Evolutionary conservation across 208 protist genomes (phyloP), one percentile per base, ranked within the genome.

Genomic region (Leishmania major): DNA sequence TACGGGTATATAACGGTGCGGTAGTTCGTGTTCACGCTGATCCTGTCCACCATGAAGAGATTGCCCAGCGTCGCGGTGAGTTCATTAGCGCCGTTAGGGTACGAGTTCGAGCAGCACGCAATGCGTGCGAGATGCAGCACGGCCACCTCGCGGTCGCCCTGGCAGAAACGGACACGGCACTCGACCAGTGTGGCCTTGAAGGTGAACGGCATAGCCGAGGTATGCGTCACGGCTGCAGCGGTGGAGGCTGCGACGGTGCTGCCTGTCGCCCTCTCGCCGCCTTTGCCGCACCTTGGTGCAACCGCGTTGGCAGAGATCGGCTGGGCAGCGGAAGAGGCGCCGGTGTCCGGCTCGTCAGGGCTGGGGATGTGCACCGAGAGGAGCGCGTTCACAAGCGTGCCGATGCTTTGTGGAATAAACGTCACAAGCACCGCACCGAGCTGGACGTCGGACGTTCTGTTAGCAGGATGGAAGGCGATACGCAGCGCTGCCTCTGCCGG

Each of bases 301-400:
- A 71, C 2, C 28, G 75, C 25, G 73, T 43, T 74, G 57, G 70
- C 49, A 25, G 55, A 64, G 55, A 59, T 13, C n/a, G 25, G 35
- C 35, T 28, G 57, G 19, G 31, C 19, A 67, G 73, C 40, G 53
- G 84, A 37, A 8, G 75, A 35, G 25, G 53, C 60, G 60, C 43
- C 37, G 43, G 78, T 77, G 59, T 78, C 37, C 15, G 40, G 6
- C 31, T 78, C 75, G 75, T 69, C 75, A 37, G 53, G 37, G 25
- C 57, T 40, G 57, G 91, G 88, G 37, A 96, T 77, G 55, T 88
- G 83, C 75, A 97, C 77, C 19, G 91, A 97, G 31, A 97, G 84
- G 5, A 97, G 75, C 53, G 88, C 85, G 84, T 97, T 96, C 22
- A 92, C 79, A 3, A 97, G 84, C 28, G 84, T 88, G 25, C 94